A percentile compares a stretch with the other conserved stretches of the same genome.
These are phyloP conservation scores for Sugiyamaella novakii DNA, from an alignment of 1,139 yeast species.

Conservation along the genomic window DNA sequence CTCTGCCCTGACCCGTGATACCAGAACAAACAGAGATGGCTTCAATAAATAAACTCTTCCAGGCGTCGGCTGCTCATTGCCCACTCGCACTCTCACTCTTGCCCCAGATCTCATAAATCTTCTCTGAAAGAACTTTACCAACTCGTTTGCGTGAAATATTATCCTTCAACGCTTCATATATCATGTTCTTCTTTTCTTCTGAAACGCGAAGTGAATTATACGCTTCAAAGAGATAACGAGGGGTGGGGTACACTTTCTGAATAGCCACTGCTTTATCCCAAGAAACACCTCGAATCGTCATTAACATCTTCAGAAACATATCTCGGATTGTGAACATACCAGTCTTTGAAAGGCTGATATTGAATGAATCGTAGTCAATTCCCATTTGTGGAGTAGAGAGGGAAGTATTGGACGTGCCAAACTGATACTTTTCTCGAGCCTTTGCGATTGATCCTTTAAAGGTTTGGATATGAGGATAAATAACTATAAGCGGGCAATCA, in stretches of 20 bases:
- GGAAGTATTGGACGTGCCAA: conserved; percentile 31
- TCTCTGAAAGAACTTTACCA: conserved; percentile 60
- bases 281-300: conserved; percentile 79
- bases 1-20: background rate
- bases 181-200: conserved; percentile 47
- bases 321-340: conserved; percentile 74
- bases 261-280: conserved; percentile 81
- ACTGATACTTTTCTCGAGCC: conserved; percentile 27
- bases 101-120: conserved; percentile 67
- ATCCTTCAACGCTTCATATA: conserved; percentile 50
- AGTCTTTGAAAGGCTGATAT: conserved; percentile 69
- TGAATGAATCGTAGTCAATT: conserved; percentile 68
- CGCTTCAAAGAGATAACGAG: conserved; percentile 51
- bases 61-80: too few relatives aligned
- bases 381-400: conserved; percentile 50
- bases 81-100: too few relatives aligned
- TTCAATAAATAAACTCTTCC: too few relatives aligned
- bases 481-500: conserved; percentile 34
- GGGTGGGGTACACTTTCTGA: conserved; percentile 68
- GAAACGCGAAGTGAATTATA: conserved; percentile 42
- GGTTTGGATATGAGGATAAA: conserved; percentile 54
- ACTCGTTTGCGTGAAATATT: conserved; percentile 65
- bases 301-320: conserved; percentile 70
- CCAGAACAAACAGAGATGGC: too few relatives aligned
- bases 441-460: conserved; percentile 27